phyloP scores from a whole-genome alignment of 1,139 yeast species.

The Kodamaea arcana region DNA sequence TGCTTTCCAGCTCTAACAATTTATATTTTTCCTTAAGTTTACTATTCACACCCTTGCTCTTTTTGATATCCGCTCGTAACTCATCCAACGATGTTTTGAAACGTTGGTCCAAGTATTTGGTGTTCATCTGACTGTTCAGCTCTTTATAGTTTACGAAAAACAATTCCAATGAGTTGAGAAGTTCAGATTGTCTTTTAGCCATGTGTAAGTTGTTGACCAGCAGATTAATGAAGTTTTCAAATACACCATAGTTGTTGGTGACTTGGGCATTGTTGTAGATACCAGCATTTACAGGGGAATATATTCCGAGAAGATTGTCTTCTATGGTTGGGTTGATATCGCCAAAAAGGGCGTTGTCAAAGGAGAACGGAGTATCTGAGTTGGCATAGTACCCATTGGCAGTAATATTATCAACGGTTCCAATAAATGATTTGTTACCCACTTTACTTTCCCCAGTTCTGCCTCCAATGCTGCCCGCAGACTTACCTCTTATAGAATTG shows the following conservation, averaged over 20 bases:
- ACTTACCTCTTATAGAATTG: no score
- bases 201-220: conserved; percentile 27
- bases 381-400: neutral
- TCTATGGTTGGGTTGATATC: conserved; percentile 64
- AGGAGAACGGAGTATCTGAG: conserved; percentile 23
- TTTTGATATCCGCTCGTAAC: conserved; percentile 19
- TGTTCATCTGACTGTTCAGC: conserved; percentile 27
- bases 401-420: neutral
- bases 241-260: conserved; percentile 44
- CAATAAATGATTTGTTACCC: conserved; percentile 1
- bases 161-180: conserved; percentile 27
- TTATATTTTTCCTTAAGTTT: conserved; percentile 19
- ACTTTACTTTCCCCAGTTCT: neutral
- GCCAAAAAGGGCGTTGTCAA: conserved; percentile 78
- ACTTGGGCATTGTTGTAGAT: conserved; percentile 61
- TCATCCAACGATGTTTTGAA: conserved; percentile 18
- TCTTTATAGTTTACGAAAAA: conserved; percentile 29
- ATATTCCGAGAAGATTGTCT: conserved; percentile 54
- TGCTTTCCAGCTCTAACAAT: conserved; percentile 16
- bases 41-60: conserved; percentile 17
- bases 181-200: conserved; percentile 35
- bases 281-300: conserved; percentile 55
- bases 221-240: conserved; percentile 37
- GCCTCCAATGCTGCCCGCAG: no score
- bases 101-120: conserved; percentile 22